Evolutionary conservation across 2,329 filamentous ascomycete genomes (phyloP), one percentile per base, ranked within the genome.

Genomic region (Aspergillus fischeri): DNA sequence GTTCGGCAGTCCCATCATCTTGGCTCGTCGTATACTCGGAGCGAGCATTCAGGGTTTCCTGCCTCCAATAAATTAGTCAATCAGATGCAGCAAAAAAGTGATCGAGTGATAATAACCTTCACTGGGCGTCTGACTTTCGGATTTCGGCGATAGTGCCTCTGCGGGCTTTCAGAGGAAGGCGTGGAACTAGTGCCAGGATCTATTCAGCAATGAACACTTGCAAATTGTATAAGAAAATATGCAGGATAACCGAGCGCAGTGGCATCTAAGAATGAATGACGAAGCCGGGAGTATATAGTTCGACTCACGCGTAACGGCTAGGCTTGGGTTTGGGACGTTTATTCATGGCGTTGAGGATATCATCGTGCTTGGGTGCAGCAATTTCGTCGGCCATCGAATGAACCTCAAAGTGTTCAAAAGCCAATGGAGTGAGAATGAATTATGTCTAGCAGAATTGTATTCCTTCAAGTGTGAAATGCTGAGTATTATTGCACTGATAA

Each of bases 41-140:
- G 58, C 86, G 86, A 54, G 93, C 93, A 80, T 97, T 88, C 67
- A 96, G 85, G 3, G 93, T 97, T 85, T 96, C 92, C 89, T 93
- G 66, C 58, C 54, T 52, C 53, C 44, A 41, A 35, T 44, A 10
- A 11, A 32, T 52, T 10, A 50, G 52, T 20, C 20, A 44, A 25
- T 32, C 29, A n/a, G 3, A 10, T 29, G 21, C 27, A 38, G 17
- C 32, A 21, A 28, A 9, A 25, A 8, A 14, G 50, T 49, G 2
- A 7, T 27, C 11, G 10, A 21, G 9, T 35, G 56, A 52, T 51
- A 64, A 52, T 52, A 64, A 85, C 83, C 77, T 89, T 89, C 60
- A 89, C 85, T 65, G 78, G 79, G 71, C 82, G 80, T 49, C 83
- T 82, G 49, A 80, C 78, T 54, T 85, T 87, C 52, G 83, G 81